These are phyloP conservation scores for Baeospora myosura DNA, from an alignment of 1,284 basidiomycete genomes.

Conservation along the genomic window DNA sequence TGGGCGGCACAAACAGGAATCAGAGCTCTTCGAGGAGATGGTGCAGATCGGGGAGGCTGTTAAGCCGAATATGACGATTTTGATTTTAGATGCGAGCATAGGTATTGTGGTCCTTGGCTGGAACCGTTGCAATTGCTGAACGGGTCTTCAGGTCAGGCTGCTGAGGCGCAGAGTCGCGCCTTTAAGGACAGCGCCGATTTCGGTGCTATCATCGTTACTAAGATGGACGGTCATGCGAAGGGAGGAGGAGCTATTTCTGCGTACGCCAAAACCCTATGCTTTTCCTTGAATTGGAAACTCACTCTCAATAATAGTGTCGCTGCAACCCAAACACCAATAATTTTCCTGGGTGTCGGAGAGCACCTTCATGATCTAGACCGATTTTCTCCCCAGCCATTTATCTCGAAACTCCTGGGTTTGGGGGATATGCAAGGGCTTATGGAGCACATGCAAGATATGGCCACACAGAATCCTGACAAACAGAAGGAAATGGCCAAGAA, in stretches of 20 bases:
- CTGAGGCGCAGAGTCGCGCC: constrained; percentile 90
- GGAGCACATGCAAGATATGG: constrained; percentile 96
- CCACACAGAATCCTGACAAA: constrained; percentile 87
- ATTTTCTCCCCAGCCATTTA: constrained; percentile 95
- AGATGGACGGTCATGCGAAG: constrained; percentile 99
- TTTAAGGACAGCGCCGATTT: constrained; percentile 99
- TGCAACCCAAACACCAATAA: constrained; percentile 97
- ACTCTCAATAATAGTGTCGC: constrained; percentile 63
- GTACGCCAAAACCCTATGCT: constrained; percentile 43
- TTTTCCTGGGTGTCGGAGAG: constrained; percentile 97
- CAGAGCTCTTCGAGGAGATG: constrained; percentile 98
- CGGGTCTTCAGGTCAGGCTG: constrained; percentile 76
- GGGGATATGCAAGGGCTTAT: constrained; percentile 96
- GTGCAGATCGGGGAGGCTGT: constrained; percentile 91
- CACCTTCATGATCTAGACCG: constrained; percentile 94
- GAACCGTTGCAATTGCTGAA: constrained; percentile 8
- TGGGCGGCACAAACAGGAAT: constrained; percentile 95
- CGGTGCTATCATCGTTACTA: constrained; percentile 98
- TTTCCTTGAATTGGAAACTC: constrained; percentile 2
- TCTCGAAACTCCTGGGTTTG: constrained; percentile 92
- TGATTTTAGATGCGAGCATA: constrained; percentile 85
- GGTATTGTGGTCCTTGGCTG: constrained; percentile 33
- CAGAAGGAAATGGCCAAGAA: constrained; percentile 99
- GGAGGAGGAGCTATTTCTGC: constrained; percentile 99
- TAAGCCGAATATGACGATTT: constrained; percentile 88